Evolutionary conservation across 1,284 basidiomycete genomes (phyloP).

Genomic region (Marasmius tenuissimus): DNA sequence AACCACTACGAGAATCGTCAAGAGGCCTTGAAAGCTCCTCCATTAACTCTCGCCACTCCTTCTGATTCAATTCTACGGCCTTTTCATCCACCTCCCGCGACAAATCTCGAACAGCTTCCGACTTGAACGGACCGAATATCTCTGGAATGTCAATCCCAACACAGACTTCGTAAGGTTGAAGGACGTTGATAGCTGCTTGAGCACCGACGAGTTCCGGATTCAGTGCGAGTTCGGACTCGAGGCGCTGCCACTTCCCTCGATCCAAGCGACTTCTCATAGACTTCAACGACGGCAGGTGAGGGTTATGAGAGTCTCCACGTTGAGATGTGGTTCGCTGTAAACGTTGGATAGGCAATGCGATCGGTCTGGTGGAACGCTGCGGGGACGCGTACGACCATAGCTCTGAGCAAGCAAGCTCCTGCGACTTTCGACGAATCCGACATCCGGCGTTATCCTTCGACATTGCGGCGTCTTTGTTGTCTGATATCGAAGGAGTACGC

Average conservation of each 20-base stretch:
- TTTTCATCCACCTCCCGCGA: conserved; percentile 24
- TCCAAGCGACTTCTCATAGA: too few relatives aligned
- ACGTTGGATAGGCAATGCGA: not conserved
- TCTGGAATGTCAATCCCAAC: conserved; percentile 24
- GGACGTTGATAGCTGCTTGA: conserved; percentile 25
- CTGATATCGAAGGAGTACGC: not conserved
- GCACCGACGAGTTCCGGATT: conserved; percentile 36
- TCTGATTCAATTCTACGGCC: conserved; percentile 23
- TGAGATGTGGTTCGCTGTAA: not conserved
- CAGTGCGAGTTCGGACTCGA: conserved; percentile 23
- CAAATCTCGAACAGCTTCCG: not conserved
- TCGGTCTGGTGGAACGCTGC: not conserved
- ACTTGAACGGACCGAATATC: not conserved
- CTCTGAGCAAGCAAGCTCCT: not conserved
- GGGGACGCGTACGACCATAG: not conserved
- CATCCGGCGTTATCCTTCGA: not conserved
- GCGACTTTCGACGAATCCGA: not conserved
- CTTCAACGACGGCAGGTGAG: not conserved
- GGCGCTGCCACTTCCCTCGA: not conserved
- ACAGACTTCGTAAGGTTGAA: conserved; percentile 33
- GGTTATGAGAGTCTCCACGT: not conserved
- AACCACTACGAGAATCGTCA: not conserved
- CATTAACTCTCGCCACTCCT: conserved; percentile 31
- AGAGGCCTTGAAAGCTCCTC: conserved; percentile 24
- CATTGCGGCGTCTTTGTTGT: not conserved